Evolutionary conservation across 2,329 filamentous ascomycete genomes (phyloP), one percentile per base, ranked within the genome.

Genomic region (Aspergillus fumigatus): DNA sequence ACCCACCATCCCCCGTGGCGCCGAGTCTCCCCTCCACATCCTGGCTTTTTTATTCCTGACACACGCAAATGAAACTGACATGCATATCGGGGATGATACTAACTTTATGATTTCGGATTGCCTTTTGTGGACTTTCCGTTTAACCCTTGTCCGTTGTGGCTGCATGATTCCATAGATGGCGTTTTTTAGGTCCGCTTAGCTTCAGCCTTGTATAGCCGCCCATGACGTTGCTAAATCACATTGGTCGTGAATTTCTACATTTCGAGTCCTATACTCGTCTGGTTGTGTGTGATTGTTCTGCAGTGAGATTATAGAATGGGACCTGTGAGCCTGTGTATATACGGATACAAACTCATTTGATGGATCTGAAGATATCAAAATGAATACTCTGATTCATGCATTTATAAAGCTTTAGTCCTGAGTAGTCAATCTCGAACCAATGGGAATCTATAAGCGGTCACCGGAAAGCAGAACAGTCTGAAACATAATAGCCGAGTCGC

Each of bases 41-140:
- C 21, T 9, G 17, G 19, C 21, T 11, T n/a, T 54, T 32, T 21
- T n/a, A n/a, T n/a, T n/a, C 52, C 23, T 53, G 29, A 23, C 43
- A 26, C 7, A 14, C 43, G n/a, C 11, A 11, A 47, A 26, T 5
- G 21, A 7, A 23, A 14, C n/a, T 11, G 23, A 47, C 3, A 47
- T 43, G 32, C n/a, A 41, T 26, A 43, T 14, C 27, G 14, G 35
- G 21, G 17, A 48, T 5, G 25, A 32, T 47, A 45, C 29, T 6
- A 54, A 50, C 51, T 41, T 50, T 38, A 50, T 25, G n/a, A 27
- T 41, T 40, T 40, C 56, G 55, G 55, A 26, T 58, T 58, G 38
- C 58, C 58, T 51, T 17, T 54, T 60, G 21, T n/a, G 50, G 56
- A 19, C 23, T 51, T 54, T 50, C 56, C 56, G 56, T 50, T 10